Base-by-base conservation (phyloP, 2,329 filamentous ascomycete genomes). In the Coniella vitis region DNA sequence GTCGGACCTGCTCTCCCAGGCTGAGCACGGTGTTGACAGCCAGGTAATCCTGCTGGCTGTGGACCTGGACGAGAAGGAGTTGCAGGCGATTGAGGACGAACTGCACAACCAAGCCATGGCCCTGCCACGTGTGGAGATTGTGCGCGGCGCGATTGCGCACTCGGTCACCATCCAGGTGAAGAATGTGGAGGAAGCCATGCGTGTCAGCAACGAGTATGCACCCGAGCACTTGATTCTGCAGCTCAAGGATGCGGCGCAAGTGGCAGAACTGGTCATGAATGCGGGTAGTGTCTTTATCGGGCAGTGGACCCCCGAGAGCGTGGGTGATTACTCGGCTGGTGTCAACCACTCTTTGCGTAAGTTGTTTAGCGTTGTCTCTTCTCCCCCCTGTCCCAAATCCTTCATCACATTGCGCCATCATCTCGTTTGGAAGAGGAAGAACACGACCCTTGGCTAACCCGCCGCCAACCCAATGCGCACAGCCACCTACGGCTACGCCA, bases 401-500 rank as follows among this genome's bases (percentile, higher is more conserved):
- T n/a, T n/a, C n/a, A n/a, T n/a, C n/a, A n/a, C n/a, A n/a, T n/a
- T n/a, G 12, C n/a, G 16, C 17, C 3, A 13, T 4, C n/a, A 7
- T 43, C 7, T 16, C 25, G 40, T 44, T 38, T 29, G 14, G 20
- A 29, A 19, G 4, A 35, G 34, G 3, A 17, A 16, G 48, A 42
- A 58, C 51, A 56, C n/a, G n/a, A n/a, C n/a, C n/a, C n/a, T n/a
- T 29, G 25, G 10, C 25, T 29, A 29, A 29, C 25, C 10, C 19
- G 5, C 16, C 31, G 29, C 21, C 38, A 16, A 46, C 25, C 8
- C 22, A n/a, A 16, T n/a, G n/a, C 41, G 29, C 10, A 3, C 58
- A 95, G 90, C 93, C 45, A 98, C 93, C 0, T 98, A 97, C 63
- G 93, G 93, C 36, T 98, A 95, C 61, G 93, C 93, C 42, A 95